A percentile compares a stretch with the other conserved stretches of the same genome.
Evolutionary conservation across 164 flowering plant genomes (phyloP).

Genomic region (Chimonanthus praecox): DNA sequence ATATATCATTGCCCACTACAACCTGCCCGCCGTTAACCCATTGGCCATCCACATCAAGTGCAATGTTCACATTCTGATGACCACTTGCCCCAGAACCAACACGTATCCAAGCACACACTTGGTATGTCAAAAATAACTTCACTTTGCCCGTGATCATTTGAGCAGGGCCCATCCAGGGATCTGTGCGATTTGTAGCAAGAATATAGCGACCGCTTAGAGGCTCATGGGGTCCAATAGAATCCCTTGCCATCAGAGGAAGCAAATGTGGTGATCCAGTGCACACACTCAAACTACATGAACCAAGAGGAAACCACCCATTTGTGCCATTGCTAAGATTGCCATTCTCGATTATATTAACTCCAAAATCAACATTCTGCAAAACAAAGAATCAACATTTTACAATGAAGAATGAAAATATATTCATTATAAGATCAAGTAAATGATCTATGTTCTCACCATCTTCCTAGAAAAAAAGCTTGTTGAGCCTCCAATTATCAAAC

Average conservation of each 20-base stretch:
- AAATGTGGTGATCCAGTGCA: constrained; percentile 72
- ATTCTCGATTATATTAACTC: constrained; percentile 72
- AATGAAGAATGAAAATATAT: neutral
- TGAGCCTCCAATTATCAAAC: neutral
- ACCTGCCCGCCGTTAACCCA: constrained; percentile 98
- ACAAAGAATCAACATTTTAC: neutral
- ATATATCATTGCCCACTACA: constrained; percentile 55
- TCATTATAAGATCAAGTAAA: neutral
- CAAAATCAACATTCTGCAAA: constrained; percentile 59
- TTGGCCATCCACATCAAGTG: constrained; percentile 74
- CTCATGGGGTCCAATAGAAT: constrained; percentile 64
- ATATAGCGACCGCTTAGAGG: constrained; percentile 78
- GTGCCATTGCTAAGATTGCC: constrained; percentile 58
- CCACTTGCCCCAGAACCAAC: constrained; percentile 46
- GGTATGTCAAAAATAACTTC: constrained; percentile 77
- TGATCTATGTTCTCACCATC: neutral
- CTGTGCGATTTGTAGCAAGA: constrained; percentile 72
- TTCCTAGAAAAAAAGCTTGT: neutral
- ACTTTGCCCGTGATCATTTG: constrained; percentile 87
- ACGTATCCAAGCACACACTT: constrained; percentile 91
- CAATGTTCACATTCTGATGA: constrained; percentile 78
- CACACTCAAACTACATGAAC: constrained; percentile 64
- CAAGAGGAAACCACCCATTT: constrained; percentile 84
- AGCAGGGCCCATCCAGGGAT: constrained; percentile 98
- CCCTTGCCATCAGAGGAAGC: constrained; percentile 85